Conservation (phyloP, 192 early-diverging fungal genomes). For the Entomortierella lignicola region DNA sequence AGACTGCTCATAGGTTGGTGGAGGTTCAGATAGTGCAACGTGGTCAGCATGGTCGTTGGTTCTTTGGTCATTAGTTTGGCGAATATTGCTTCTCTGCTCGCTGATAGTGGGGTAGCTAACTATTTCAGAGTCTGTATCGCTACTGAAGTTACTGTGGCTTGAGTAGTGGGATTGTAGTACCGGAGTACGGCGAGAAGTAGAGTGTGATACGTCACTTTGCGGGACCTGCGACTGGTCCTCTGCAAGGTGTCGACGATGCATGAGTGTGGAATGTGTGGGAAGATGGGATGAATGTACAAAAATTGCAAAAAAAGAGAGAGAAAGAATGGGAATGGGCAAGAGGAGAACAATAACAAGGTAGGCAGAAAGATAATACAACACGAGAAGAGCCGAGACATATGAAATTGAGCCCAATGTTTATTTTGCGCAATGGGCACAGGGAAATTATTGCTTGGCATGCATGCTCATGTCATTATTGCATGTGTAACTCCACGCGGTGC, state of each 20-base stretch:
- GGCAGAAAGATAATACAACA: background rate
- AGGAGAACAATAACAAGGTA: too few species aligned
- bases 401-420: background rate
- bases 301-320: too few species aligned
- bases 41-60: background rate
- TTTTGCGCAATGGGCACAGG: background rate
- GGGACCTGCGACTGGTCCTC: background rate
- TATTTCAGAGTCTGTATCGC: background rate
- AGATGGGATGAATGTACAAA: background rate
- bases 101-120: background rate
- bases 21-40: slow-evolving; percentile 18
- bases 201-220: background rate
- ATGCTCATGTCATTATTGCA: too few species aligned
- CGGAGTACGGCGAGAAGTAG: background rate
- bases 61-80: background rate
- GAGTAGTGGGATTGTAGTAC: background rate
- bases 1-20: slow-evolving; percentile 44
- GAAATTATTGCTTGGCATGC: background rate
- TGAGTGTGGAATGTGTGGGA: background rate
- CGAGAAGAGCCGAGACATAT: background rate
- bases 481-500: too few species aligned
- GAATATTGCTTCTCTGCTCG: background rate
- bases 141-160: background rate
- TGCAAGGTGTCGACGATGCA: background rate
- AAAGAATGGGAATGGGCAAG: too few species aligned